Conservation (phyloP, 2,329 filamentous ascomycete species). For the Fusarium graminum region DNA sequence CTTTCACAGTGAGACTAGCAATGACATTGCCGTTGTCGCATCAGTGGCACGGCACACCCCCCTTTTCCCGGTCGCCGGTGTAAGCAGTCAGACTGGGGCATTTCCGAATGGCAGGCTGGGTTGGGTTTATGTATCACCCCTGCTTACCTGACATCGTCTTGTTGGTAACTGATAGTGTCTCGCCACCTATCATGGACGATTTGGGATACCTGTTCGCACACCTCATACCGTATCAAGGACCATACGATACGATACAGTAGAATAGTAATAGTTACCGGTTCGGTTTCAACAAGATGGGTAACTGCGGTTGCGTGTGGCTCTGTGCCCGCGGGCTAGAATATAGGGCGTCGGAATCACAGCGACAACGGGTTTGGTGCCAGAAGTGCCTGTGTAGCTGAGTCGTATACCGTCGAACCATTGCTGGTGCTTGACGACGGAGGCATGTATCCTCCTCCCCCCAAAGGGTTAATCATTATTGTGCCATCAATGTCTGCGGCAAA, state of each 20-base stretch:
- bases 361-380: constrained; percentile 35
- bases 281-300: constrained; percentile 24
- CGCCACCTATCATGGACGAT: constrained; percentile 22
- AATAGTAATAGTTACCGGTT: background rate
- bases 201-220: constrained; percentile 31
- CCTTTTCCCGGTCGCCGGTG: constrained; percentile 17
- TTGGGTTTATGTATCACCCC: too few species aligned
- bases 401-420: constrained; percentile 32
- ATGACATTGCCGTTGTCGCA: constrained; percentile 5
- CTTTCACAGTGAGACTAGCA: constrained; percentile 2
- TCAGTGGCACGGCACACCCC: constrained; percentile 5
- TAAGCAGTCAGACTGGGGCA: constrained; percentile 11
- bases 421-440: constrained; percentile 10
- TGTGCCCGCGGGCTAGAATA: constrained; percentile 9
- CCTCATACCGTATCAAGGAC: constrained; percentile 22
- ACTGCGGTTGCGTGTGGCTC: constrained; percentile 13
- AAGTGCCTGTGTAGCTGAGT: constrained; percentile 35
- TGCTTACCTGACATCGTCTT: constrained; percentile 2
- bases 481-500: constrained; percentile 25
- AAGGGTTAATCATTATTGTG: background rate
- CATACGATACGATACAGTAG: background rate
- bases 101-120: constrained; percentile 7
- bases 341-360: constrained; percentile 34
- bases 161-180: constrained; percentile 15
- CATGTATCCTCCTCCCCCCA: constrained; percentile 1